Evolutionary conservation across 139 green algal species (phyloP), one percentile per base, ranked within the genome.

Genomic region (Picochlorum sp.): DNA sequence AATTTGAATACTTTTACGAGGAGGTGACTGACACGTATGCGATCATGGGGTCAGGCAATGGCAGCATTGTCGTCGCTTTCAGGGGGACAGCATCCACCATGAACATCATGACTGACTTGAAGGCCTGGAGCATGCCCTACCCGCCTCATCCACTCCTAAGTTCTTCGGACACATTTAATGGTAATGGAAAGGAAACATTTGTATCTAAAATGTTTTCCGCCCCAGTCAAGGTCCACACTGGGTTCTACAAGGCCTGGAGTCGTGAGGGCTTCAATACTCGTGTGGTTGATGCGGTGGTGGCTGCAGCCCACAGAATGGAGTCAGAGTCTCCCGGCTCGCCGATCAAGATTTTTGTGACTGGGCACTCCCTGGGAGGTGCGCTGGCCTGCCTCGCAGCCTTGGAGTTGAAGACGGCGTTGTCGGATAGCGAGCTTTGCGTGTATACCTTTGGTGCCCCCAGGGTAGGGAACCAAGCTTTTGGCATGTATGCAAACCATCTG

Each of bases 401-500:
- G 40, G 70, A 69, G 18, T 5, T 60, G 6, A 30, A 52, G 10
- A 36, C 32, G 18, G 32, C 25, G 1, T 25, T 25, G 16, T 47
- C 49, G 32, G 24, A 6, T 5, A 6, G 14, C n/a, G 16, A 37
- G 16, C 10, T 24, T 4, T 13, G 8, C 5, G 35, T 39, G 44
- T 81, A 84, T 56, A 81, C 75, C 13, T 80, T 76, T 67, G 80
- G 80, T 30, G 61, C 68, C 2, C 80, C 80, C 0, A 58, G 78
- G 3, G 63, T 64, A 0, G 80, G 80, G 50, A 88, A 85, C 60
- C 64, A 75, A 47, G 54, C 70, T 20, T 84, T 82, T 65, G 80
- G 74, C 2, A 26, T 30, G 26, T 58, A 74, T 9, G 80, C 78
- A 51, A 50, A 69, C 22, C 7, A 12, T 3, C 20, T 57, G 6